phyloP scores from a whole-genome alignment of 2,329 filamentous ascomycete genomes.

The Talaromyces sp. region DNA sequence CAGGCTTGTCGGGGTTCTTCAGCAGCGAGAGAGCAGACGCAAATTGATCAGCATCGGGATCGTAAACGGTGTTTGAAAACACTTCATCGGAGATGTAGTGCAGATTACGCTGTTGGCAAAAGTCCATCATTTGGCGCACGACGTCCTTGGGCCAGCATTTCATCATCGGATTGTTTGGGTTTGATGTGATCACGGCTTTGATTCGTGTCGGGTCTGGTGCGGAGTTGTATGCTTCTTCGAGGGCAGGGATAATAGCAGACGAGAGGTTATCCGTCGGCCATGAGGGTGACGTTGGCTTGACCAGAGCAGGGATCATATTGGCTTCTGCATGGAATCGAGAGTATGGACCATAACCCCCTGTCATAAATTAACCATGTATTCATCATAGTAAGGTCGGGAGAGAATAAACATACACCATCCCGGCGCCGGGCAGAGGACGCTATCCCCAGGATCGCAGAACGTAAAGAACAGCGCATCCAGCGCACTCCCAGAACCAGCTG shows the following conservation, averaged over 20 bases:
- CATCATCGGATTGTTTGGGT: slow-evolving; percentile 4
- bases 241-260: slow-evolving; percentile 1
- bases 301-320: neutral
- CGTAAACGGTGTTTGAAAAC: slow-evolving; percentile 6
- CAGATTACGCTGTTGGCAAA: slow-evolving; percentile 1
- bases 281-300: neutral
- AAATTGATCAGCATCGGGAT: neutral
- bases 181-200: slow-evolving; percentile 4
- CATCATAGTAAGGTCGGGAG: neutral
- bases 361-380: neutral
- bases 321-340: neutral
- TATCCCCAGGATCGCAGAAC: slow-evolving; percentile 2
- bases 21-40: slow-evolving; percentile 5
- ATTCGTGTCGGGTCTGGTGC: slow-evolving; percentile 1
- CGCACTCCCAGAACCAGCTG: slow-evolving; percentile 5
- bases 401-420: neutral
- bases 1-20: neutral
- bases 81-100: slow-evolving; percentile 9
- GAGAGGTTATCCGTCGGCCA: neutral
- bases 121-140: slow-evolving; percentile 1
- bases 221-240: neutral
- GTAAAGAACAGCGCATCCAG: slow-evolving; percentile 1
- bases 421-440: neutral
- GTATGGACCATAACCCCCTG: neutral
- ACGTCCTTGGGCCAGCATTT: slow-evolving; percentile 2